Evolutionary conservation across 2,329 filamentous ascomycete species (phyloP).

Genomic region (Sporothrix luriei): DNA sequence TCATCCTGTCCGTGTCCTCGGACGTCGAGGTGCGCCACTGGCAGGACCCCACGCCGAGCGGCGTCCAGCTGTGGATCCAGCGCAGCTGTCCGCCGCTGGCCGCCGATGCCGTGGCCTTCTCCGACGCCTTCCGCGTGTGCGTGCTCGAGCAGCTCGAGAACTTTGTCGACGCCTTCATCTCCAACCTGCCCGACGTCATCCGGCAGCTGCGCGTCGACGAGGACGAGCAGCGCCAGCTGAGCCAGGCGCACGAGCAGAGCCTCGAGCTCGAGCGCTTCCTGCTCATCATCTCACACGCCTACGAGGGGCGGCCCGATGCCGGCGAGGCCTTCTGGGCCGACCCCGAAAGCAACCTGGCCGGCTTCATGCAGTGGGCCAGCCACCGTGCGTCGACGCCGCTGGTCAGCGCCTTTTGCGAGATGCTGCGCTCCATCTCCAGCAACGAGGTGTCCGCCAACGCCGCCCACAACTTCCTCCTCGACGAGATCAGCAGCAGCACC

Average conservation of each 20-base stretch:
- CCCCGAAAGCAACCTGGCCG: slow-evolving; percentile 87
- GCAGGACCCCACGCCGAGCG: slow-evolving; percentile 83
- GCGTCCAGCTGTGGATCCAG: slow-evolving; percentile 79
- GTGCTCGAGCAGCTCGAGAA: slow-evolving; percentile 81
- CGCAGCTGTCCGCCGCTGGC: slow-evolving; percentile 73
- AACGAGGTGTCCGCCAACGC: slow-evolving; percentile 80
- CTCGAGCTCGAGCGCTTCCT: slow-evolving; percentile 86
- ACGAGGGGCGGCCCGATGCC: slow-evolving; percentile 80
- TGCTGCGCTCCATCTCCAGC: slow-evolving; percentile 84
- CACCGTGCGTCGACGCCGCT: slow-evolving; percentile 92
- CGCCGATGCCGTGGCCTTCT: slow-evolving; percentile 68
- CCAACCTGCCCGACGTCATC: slow-evolving; percentile 90
- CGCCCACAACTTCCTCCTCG: slow-evolving; percentile 85
- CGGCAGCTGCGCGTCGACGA: slow-evolving; percentile 84
- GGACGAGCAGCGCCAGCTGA: slow-evolving; percentile 77
- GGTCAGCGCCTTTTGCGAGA: slow-evolving; percentile 94
- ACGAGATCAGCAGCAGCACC: slow-evolving; percentile 74
- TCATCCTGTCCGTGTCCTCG: slow-evolving; percentile 80
- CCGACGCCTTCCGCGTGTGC: slow-evolving; percentile 69
- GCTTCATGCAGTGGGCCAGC: slow-evolving; percentile 97
- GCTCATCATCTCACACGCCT: slow-evolving; percentile 87
- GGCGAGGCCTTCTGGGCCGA: slow-evolving; percentile 91
- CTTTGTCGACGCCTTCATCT: slow-evolving; percentile 90
- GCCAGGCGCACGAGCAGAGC: slow-evolving; percentile 66
- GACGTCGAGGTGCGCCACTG: slow-evolving; percentile 80